These are phyloP conservation scores for Westerdykella aurantiaca DNA, from an alignment of 2,329 filamentous ascomycete genomes.

Conservation along the genomic window DNA sequence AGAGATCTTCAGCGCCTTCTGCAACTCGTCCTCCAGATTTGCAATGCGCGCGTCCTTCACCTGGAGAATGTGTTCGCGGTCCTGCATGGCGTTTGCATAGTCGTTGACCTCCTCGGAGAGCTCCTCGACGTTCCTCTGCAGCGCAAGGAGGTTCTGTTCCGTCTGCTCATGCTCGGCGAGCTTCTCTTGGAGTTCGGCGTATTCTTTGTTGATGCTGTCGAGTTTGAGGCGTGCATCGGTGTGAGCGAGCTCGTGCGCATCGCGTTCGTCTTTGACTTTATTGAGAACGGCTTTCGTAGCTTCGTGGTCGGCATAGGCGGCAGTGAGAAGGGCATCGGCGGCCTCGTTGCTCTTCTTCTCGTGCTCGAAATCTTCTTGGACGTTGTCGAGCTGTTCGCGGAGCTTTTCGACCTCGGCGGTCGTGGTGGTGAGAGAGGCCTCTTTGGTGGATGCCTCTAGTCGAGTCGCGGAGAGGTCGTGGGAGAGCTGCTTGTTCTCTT, in stretches of 20 bases:
- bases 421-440: no score
- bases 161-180: slow-evolving; percentile 8
- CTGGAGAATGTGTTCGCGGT: slow-evolving; percentile 11
- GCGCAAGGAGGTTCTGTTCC: slow-evolving; percentile 1
- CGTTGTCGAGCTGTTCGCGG: no score
- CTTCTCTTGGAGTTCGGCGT: slow-evolving; percentile 3
- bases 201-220: slow-evolving; percentile 10
- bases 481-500: no score
- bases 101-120: slow-evolving; percentile 8
- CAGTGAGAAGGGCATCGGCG: neutral
- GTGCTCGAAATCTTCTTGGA: neutral
- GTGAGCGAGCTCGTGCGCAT: neutral
- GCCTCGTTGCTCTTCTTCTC: neutral
- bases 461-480: no score
- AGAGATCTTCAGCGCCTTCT: slow-evolving; percentile 12
- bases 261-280: neutral
- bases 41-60: slow-evolving; percentile 24
- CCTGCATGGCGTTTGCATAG: slow-evolving; percentile 4
- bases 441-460: no score
- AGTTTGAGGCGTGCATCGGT: slow-evolving; percentile 2
- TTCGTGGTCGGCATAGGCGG: neutral
- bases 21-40: slow-evolving; percentile 15
- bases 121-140: slow-evolving; percentile 1
- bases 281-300: neutral
- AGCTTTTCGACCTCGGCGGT: no score